Percentiles rank a stretch among this genome's conserved stretches.
phyloP scores from a whole-genome alignment of 768 basidiomycete species.

The Sistotremastrum niveocremeum region DNA sequence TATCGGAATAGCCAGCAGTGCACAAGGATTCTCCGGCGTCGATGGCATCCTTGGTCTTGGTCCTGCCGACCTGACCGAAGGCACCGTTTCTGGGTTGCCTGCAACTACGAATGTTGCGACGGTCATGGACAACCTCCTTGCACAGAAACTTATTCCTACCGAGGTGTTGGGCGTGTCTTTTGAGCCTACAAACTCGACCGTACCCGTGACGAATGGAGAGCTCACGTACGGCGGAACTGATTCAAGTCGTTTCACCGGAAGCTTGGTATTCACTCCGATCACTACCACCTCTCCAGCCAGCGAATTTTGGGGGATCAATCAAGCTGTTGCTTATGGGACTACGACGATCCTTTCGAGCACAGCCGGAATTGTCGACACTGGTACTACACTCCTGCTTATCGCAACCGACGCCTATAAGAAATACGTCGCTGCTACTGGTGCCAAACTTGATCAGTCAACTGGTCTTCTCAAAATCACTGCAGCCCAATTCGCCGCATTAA shows the following conservation, averaged over 20 bases:
- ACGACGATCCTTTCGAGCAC: constrained; percentile 11
- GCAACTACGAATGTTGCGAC: constrained; percentile 10
- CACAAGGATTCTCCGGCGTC: constrained; percentile 30
- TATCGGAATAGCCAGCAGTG: constrained; percentile 31
- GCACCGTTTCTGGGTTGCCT: constrained; percentile 2
- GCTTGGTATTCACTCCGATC: constrained; percentile 4
- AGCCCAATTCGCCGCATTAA: constrained; percentile 13
- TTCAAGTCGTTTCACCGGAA: constrained; percentile 4
- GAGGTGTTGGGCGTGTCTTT: constrained; percentile 13
- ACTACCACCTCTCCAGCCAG: constrained; percentile 12
- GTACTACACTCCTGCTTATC: constrained; percentile 15
- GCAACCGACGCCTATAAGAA: constrained; percentile 10
- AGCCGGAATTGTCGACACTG: constrained; percentile 22
- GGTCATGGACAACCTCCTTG: constrained; percentile 14
- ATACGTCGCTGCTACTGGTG: constrained; percentile 17
- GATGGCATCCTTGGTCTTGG: constrained; percentile 48
- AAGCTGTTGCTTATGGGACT: constrained; percentile 16
- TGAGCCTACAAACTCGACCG: constrained; percentile 9
- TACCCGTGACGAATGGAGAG: constrained; percentile 11
- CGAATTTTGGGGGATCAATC: constrained; percentile 19
- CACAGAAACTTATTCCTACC: constrained; percentile 9
- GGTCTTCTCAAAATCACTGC: constrained; percentile 18
- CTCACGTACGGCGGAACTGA: constrained; percentile 17
- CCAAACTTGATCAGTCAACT: constrained; percentile 13
- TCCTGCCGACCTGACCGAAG: constrained; percentile 33